Percentiles rank a stretch among this genome's conserved stretches.
These are phyloP conservation scores for Excoecaria cochinchinensis DNA, from an alignment of 345 rosid genomes.

Conservation along the genomic window DNA sequence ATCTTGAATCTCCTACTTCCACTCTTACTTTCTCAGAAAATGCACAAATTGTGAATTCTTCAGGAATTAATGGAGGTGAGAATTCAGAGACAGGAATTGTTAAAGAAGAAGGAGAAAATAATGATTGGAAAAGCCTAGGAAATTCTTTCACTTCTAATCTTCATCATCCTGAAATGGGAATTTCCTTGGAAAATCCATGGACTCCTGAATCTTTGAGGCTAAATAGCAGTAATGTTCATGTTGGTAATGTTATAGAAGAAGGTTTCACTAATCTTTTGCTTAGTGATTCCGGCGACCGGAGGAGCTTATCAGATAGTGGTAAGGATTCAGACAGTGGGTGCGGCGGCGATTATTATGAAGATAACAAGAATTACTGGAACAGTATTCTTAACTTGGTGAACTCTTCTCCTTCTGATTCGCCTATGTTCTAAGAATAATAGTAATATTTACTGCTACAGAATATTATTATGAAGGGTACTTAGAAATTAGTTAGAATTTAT, in stretches of 20 bases:
- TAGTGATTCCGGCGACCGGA: constrained; percentile 46
- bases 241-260: constrained; percentile 47
- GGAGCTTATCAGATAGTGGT: constrained; percentile 43
- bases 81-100: constrained; percentile 35
- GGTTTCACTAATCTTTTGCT: constrained; percentile 81
- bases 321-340: constrained; percentile 44
- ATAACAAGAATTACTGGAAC: constrained; percentile 94
- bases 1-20: constrained; percentile 84
- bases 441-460: background rate
- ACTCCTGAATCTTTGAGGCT: constrained; percentile 43
- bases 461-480: background rate
- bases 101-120: constrained; percentile 56
- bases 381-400: constrained; percentile 90
- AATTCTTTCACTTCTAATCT: constrained; percentile 43
- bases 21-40: constrained; percentile 74
- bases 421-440: constrained; percentile 45
- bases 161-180: constrained; percentile 38
- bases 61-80: constrained; percentile 23
- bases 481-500: background rate
- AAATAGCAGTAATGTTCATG: constrained; percentile 12
- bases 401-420: constrained; percentile 77
- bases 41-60: constrained; percentile 19
- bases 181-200: constrained; percentile 52
- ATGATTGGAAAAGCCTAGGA: constrained; percentile 50
- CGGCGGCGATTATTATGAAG: constrained; percentile 56